These are phyloP conservation scores for Pichia pseudocactophila DNA, from an alignment of 805 yeast genomes.

Conservation along the genomic window DNA sequence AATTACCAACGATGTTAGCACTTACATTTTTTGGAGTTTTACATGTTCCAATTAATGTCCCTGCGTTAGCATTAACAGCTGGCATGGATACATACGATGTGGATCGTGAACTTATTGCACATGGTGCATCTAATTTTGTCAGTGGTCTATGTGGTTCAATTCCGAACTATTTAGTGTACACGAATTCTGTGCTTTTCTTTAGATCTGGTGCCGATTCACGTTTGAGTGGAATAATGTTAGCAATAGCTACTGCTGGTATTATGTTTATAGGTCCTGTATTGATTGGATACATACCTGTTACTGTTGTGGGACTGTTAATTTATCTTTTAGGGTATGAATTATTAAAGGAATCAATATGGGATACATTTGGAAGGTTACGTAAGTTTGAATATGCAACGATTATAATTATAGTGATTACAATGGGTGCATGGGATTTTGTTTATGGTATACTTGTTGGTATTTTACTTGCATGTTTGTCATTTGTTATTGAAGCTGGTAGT, in stretches of 20 bases:
- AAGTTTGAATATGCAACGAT: slow-evolving; percentile 79
- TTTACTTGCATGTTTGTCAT: slow-evolving; percentile 85
- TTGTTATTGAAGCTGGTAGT: slow-evolving; percentile 85
- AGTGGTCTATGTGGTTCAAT: slow-evolving; percentile 83
- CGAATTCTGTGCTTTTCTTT: slow-evolving; percentile 85
- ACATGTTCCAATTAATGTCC: slow-evolving; percentile 96
- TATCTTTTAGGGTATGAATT: slow-evolving; percentile 87
- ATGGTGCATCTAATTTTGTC: slow-evolving; percentile 81
- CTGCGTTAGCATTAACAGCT: slow-evolving; percentile 87
- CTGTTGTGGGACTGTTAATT: slow-evolving; percentile 91
- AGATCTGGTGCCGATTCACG: slow-evolving; percentile 92
- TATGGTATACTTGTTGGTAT: slow-evolving; percentile 88
- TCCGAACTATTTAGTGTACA: slow-evolving; percentile 90
- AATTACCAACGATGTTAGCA: slow-evolving; percentile 91
- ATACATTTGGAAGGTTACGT: slow-evolving; percentile 70
- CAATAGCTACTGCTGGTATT: slow-evolving; percentile 67
- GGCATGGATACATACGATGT: slow-evolving; percentile 84
- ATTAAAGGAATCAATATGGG: slow-evolving; percentile 75
- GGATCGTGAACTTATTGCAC: slow-evolving; percentile 88
- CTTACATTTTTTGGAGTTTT: slow-evolving; percentile 90
- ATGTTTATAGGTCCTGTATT: slow-evolving; percentile 86
- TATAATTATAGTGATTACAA: slow-evolving; percentile 75
- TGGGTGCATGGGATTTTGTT: slow-evolving; percentile 96
- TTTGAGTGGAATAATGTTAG: slow-evolving; percentile 82
- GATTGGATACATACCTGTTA: slow-evolving; percentile 90